These are phyloP conservation scores for Aureobasidium sp. DNA, from an alignment of 2,329 filamentous ascomycete species.

Conservation along the genomic window DNA sequence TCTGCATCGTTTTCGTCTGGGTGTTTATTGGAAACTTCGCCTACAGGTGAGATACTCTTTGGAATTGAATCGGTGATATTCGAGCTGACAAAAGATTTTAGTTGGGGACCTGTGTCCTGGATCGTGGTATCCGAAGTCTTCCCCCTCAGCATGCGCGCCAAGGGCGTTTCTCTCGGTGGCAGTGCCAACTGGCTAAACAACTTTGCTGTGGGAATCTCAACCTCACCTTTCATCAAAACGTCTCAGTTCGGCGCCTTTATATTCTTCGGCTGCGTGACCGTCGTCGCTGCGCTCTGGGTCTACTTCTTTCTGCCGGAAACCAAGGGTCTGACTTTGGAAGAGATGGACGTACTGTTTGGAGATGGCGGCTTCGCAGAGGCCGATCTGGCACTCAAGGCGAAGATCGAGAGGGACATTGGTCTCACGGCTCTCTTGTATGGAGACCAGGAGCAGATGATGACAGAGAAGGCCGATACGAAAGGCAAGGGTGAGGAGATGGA, in stretches of 20 bases:
- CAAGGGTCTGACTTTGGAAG: constrained; percentile 22
- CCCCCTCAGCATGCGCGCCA: constrained; percentile 22
- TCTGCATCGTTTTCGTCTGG: constrained; percentile 60
- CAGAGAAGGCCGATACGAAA: neutral
- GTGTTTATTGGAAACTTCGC: constrained; percentile 66
- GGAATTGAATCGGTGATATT: neutral
- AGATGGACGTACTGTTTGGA: constrained; percentile 25
- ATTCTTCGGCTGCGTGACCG: constrained; percentile 19
- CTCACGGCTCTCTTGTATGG: constrained; percentile 16
- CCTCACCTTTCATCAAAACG: constrained; percentile 17
- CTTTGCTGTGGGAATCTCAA: constrained; percentile 19
- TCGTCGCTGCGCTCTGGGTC: constrained; percentile 18
- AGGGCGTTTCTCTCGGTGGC: constrained; percentile 21
- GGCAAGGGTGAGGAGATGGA: neutral
- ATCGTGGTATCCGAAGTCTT: constrained; percentile 22
- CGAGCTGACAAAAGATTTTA: neutral
- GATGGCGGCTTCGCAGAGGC: constrained; percentile 25
- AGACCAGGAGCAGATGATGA: constrained; percentile 9
- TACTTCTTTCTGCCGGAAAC: constrained; percentile 24
- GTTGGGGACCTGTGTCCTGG: constrained; percentile 45
- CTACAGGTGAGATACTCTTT: constrained; percentile 33
- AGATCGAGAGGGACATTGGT: constrained; percentile 19
- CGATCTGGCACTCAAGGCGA: constrained; percentile 15
- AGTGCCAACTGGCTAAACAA: constrained; percentile 18
- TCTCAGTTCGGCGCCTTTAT: constrained; percentile 20